Base-by-base conservation (phyloP, 2,329 filamentous ascomycete species). In the Fusarium penzigii region DNA sequence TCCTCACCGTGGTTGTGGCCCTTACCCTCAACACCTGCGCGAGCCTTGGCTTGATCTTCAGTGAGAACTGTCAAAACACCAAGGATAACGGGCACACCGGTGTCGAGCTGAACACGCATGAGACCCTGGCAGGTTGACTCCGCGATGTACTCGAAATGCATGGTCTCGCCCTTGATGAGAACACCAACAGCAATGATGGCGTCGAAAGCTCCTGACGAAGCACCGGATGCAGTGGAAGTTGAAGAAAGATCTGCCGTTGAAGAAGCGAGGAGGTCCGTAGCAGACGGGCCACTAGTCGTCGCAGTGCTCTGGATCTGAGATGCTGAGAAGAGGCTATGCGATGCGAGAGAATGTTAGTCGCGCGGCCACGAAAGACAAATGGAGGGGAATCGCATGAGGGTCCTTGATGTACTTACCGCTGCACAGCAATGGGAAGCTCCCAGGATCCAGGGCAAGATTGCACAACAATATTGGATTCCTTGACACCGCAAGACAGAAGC, bases 91-190 rank as follows among this genome's bases (percentile, higher is more conserved):
- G 94, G 94, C 46, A 96, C 84, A 42, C 90, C 89, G 10, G 85
- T 86, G 70, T 99, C 93, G 49, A 97, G 79, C 72, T 96, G 92
- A 53, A 97, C 86, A 59, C 90, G 86, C 94, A 99, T 99, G 55
- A 99, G 80, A 7, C 91, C 94, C 56, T 96, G 90, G 52, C 86
- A 91, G 7, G 95, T 92, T 39, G 90, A 85, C 59, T 97, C 94
- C 40, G 92, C 83, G 65, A 99, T 99, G 77, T 99, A 97, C 76
- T 99, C 94, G 68, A 99, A 99, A 76, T 99, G 94, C 92, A 97
- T 97, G 7, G 94, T 97, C 75, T 96, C 90, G 71, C 94, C 94
- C 79, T 99, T 99, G 77, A 99, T 97, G 55, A 99, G 84, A 51
- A 96, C 92, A 50, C 94, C 94, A 62, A 99, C 89, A 48, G 94